phyloP scores from a whole-genome alignment of 768 basidiomycete species.

The Leccinum pellstonianum region DNA sequence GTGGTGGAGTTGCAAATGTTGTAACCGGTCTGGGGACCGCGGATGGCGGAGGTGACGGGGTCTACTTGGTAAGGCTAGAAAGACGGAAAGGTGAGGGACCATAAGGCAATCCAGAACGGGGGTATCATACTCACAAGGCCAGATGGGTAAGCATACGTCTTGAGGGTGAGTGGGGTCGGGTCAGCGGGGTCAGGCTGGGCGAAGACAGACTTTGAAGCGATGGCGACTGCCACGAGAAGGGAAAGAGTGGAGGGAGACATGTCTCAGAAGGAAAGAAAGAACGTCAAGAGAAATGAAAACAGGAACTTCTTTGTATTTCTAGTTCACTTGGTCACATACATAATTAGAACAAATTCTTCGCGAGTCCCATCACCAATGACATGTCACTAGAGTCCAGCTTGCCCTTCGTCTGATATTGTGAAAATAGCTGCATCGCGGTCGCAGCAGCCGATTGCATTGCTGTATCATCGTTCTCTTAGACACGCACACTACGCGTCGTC shows the following conservation, averaged over 20 bases:
- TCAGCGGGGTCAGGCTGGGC: constrained; percentile 42
- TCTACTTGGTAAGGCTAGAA: constrained; percentile 54
- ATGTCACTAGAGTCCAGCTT: constrained; percentile 32
- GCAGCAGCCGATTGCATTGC: constrained; percentile 35
- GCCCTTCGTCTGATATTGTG: constrained; percentile 25
- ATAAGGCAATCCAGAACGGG: background rate
- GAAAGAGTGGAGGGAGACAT: constrained; percentile 54
- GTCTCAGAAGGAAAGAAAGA: constrained; percentile 20
- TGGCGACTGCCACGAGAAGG: constrained; percentile 32
- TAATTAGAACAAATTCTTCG: constrained; percentile 20
- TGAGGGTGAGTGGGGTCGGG: constrained; percentile 45
- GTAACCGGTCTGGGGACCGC: constrained; percentile 64
- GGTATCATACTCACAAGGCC: constrained; percentile 40
- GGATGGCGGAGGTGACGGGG: constrained; percentile 38
- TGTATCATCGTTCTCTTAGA: background rate
- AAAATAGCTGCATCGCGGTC: constrained; percentile 29
- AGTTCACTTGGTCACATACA: background rate
- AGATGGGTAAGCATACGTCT: constrained; percentile 43
- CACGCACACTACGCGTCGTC: background rate
- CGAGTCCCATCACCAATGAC: constrained; percentile 25
- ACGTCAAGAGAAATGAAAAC: too few species aligned
- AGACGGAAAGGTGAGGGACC: background rate
- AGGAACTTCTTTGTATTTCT: background rate
- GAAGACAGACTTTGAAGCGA: constrained; percentile 29
- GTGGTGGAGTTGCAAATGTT: constrained; percentile 71